Conservation (phyloP, 1,284 basidiomycete species). For the Ganoderma leucocontextum region DNA sequence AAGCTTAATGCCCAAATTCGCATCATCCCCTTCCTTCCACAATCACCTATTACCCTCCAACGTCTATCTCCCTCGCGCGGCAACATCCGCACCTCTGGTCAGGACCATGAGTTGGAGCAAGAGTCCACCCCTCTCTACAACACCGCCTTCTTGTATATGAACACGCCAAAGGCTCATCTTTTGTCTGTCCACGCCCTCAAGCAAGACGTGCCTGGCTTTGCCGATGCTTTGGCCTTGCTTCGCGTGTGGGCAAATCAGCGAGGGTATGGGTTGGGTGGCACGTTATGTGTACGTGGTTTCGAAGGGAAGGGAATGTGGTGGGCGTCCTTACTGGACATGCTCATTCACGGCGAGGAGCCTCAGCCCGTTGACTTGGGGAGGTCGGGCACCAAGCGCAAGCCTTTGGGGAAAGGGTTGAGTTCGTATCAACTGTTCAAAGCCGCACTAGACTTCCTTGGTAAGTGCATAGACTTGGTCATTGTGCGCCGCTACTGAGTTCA, state of each 20-base stretch:
- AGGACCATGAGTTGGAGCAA: slow-evolving; percentile 31
- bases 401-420: slow-evolving; percentile 77
- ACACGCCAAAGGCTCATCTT: slow-evolving; percentile 72
- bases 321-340: slow-evolving; percentile 71
- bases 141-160: slow-evolving; percentile 72
- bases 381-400: slow-evolving; percentile 55
- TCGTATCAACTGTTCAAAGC: slow-evolving; percentile 90
- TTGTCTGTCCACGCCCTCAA: slow-evolving; percentile 75
- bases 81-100: slow-evolving; percentile 62
- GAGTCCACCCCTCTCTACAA: slow-evolving; percentile 84
- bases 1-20: slow-evolving; percentile 77
- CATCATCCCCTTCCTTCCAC: slow-evolving; percentile 76
- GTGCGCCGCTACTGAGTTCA: background rate
- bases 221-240: slow-evolving; percentile 82
- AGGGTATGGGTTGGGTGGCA: slow-evolving; percentile 69
- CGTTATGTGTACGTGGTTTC: slow-evolving; percentile 71
- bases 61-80: slow-evolving; percentile 81
- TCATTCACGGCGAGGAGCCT: slow-evolving; percentile 76
- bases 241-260: slow-evolving; percentile 93
- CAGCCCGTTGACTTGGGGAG: slow-evolving; percentile 38
- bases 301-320: slow-evolving; percentile 77
- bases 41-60: slow-evolving; percentile 67
- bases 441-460: slow-evolving; percentile 80
- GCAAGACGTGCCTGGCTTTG: slow-evolving; percentile 70
- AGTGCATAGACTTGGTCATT: slow-evolving; percentile 34